A percentile compares a stretch with the other conserved stretches of the same genome.
Conservation (phyloP, 140 eudicot species). For the Oenanthe javanica region DNA sequence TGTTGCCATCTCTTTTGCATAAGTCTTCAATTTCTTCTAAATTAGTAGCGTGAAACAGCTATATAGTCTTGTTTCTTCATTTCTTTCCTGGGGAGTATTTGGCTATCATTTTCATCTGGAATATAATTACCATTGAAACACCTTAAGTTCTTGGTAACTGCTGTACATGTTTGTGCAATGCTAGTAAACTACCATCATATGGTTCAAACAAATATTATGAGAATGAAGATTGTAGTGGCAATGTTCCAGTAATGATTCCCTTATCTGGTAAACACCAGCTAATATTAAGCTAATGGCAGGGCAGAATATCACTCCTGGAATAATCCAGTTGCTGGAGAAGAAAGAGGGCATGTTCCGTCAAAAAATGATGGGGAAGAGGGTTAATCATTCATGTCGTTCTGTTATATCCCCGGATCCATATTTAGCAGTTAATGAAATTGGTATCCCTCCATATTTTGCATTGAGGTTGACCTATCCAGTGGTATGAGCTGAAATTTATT, state of each 20-base stretch:
- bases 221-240: background rate
- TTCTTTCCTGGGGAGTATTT: background rate
- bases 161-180: background rate
- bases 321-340: conserved; percentile 87
- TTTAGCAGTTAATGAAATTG: conserved; percentile 93
- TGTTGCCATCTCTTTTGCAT: background rate
- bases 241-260: background rate
- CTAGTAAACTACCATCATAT: background rate
- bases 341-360: conserved; percentile 97
- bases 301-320: conserved; percentile 49
- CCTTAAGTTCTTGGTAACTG: background rate
- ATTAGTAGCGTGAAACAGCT: background rate
- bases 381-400: conserved; percentile 90
- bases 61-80: background rate
- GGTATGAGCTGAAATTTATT: conserved; percentile 32
- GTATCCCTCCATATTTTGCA: conserved; percentile 94
- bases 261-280: background rate
- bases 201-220: background rate
- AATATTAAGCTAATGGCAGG: conserved; percentile 32
- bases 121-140: background rate
- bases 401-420: conserved; percentile 98
- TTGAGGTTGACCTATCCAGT: conserved; percentile 87
- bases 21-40: background rate
- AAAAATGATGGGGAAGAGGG: conserved; percentile 99
- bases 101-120: background rate